Percentiles rank a stretch among this genome's conserved stretches.
These are phyloP conservation scores for Candida ascalaphidarum DNA, from an alignment of 805 yeast species.

Conservation along the genomic window DNA sequence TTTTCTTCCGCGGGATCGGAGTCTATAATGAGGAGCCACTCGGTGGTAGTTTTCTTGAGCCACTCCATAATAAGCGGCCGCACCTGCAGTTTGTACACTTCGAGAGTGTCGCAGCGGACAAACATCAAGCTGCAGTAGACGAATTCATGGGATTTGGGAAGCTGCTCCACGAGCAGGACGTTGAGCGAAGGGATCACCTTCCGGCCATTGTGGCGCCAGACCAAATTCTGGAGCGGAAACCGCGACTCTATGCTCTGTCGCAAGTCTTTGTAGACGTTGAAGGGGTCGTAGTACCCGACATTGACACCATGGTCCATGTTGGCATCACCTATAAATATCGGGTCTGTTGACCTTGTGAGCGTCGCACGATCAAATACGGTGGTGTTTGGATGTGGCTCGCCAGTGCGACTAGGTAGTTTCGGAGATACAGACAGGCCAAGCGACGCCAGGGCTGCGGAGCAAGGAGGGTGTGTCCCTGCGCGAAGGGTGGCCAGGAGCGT, in stretches of 20 bases:
- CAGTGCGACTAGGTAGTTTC: no score
- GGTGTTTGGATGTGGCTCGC: no score
- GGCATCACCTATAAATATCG: no score
- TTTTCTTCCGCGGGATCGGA: constrained; percentile 31
- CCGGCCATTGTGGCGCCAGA: constrained; percentile 51
- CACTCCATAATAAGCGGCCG: constrained; percentile 80
- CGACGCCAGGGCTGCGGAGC: no score
- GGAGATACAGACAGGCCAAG: no score
- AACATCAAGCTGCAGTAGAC: constrained; percentile 65
- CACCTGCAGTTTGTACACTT: constrained; percentile 68
- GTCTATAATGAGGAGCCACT: constrained; percentile 54
- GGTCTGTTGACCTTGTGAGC: no score
- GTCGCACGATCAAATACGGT: no score
- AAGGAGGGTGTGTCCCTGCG: no score
- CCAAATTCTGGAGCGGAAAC: constrained; percentile 56
- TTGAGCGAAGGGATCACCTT: constrained; percentile 57
- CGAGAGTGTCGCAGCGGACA: constrained; percentile 56
- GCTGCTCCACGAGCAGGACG: constrained; percentile 49
- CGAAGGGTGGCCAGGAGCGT: no score
- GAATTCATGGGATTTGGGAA: constrained; percentile 29
- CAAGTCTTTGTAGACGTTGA: constrained; percentile 43
- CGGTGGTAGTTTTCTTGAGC: constrained; percentile 43
- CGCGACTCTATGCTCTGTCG: constrained; percentile 33
- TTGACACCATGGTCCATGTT: no score
- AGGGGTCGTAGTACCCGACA: constrained; percentile 72